Percentiles rank a stretch among this genome's conserved stretches.
These are phyloP conservation scores for Pholiota adiposa DNA, from an alignment of 1,284 basidiomycete genomes.

Conservation along the genomic window DNA sequence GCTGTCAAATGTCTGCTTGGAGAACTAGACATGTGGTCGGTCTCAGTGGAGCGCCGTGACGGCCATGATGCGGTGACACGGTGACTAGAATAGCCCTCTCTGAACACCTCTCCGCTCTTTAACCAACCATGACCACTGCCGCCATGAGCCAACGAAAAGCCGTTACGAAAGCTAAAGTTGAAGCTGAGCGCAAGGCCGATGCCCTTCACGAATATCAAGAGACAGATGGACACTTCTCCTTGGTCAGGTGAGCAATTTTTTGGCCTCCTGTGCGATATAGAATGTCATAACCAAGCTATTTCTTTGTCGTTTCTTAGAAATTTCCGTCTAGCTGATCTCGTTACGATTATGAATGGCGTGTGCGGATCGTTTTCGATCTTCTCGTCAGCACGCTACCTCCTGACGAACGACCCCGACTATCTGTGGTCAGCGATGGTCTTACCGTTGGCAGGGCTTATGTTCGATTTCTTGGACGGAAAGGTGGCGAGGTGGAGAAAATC, in stretches of 20 bases:
- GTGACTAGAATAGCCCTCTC: constrained; percentile 10
- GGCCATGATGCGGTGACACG: constrained; percentile 5
- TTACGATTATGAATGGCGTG: constrained; percentile 99
- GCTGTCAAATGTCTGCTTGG: constrained; percentile 2
- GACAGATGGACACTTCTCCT: constrained; percentile 91
- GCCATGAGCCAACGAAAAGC: constrained; percentile 46
- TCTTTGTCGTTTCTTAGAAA: constrained; percentile 61
- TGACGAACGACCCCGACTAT: constrained; percentile 81
- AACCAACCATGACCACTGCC: constrained; percentile 15
- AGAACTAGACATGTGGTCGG: constrained; percentile 5
- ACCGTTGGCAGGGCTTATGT: constrained; percentile 95
- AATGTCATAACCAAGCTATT: constrained; percentile 23
- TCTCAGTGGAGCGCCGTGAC: background rate
- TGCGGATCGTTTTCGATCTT: constrained; percentile 97
- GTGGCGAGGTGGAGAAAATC: constrained; percentile 97
- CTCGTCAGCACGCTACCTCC: constrained; percentile 87
- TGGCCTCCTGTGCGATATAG: background rate
- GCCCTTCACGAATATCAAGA: constrained; percentile 85
- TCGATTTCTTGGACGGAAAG: constrained; percentile 98
- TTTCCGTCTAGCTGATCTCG: constrained; percentile 96
- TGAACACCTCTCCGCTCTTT: constrained; percentile 7
- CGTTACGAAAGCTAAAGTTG: constrained; percentile 26
- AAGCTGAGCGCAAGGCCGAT: constrained; percentile 42
- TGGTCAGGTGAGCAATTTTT: constrained; percentile 74
- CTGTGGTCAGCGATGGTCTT: constrained; percentile 87